These are phyloP conservation scores for Chalaropsis thielavioides DNA, from an alignment of 2,329 filamentous ascomycete species.

Conservation along the genomic window DNA sequence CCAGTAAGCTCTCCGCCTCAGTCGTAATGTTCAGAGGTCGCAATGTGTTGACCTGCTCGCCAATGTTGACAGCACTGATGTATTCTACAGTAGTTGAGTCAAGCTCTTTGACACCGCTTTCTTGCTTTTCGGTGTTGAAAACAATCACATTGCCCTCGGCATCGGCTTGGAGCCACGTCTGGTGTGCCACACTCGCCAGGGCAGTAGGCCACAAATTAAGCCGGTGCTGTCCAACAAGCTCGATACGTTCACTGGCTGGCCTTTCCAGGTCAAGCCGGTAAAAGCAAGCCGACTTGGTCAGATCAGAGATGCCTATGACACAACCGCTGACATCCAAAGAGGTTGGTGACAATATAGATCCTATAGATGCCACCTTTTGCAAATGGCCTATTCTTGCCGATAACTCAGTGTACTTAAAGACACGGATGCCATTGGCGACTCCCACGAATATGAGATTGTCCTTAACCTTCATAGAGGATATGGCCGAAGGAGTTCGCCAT, in stretches of 20 bases:
- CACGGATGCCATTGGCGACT: constrained; percentile 70
- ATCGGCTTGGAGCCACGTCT: constrained; percentile 64
- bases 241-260: constrained; percentile 51
- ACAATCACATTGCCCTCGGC: constrained; percentile 78
- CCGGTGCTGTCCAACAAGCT: constrained; percentile 71
- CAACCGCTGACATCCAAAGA: constrained; percentile 61
- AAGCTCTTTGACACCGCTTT: constrained; percentile 48
- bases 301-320: constrained; percentile 69
- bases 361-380: constrained; percentile 58
- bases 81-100: constrained; percentile 7
- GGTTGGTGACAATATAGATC: constrained; percentile 70
- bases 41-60: constrained; percentile 88
- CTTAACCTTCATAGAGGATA: constrained; percentile 61
- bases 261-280: constrained; percentile 54
- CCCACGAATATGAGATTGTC: constrained; percentile 69
- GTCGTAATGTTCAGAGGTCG: constrained; percentile 55
- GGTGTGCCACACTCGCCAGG: constrained; percentile 39
- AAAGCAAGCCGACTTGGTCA: constrained; percentile 84
- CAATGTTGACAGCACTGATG: constrained; percentile 68
- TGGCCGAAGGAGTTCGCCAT: constrained; percentile 60
- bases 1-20: constrained; percentile 49
- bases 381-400: constrained; percentile 44
- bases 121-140: constrained; percentile 61
- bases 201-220: constrained; percentile 60
- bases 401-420: constrained; percentile 42